Evolutionary conservation across 2,329 filamentous ascomycete species (phyloP), one percentile per base, ranked within the genome.

Genomic region (Cladosporium sphaerospermum): DNA sequence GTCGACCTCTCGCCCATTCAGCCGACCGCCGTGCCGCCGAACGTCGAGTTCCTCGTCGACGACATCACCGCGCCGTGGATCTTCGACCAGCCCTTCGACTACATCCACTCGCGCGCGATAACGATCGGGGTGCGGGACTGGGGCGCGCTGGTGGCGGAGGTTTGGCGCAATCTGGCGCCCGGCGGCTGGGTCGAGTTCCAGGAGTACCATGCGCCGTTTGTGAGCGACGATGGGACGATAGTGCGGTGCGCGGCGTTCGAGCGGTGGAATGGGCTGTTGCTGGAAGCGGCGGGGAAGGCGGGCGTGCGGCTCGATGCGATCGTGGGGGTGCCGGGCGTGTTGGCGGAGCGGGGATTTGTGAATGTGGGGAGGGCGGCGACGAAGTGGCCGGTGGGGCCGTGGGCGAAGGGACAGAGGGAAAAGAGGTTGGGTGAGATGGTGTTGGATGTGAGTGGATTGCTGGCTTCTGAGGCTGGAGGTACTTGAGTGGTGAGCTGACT

Each of bases 31-130:
- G 71, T 76, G 0, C 74, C 75, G 0, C 69, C 72, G 2, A 77
- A 77, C 58, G 71, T 69, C 56, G 59, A 64, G 23, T 77, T 77
- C 58, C 71, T 76, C 51, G 69, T 78, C 50, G 75, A 77, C 63
- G 74, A 77, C 47, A 65, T 72, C 13, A 68, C 67, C 1, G 60
- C 67, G 7, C 65, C 67, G 19, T 76, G 73, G 73, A 71, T 68
- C 0, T 71, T 58, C 1, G 54, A 59, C 1, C 57, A 67, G 31
- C 53, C 59, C 9, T 71, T 71, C 52, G 52, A 57, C 13, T 52
- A 74, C 54, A 69, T 77, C 39, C 74, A 77, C 57, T 63, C 74
- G 14, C 72, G 74, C 46, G 70, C 72, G 45, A 61, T 76, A 19
- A 73, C 72, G 48, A 74, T 75, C 10, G 71, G 68, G 51, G 69